These are phyloP conservation scores for Dryas drummondii DNA, from an alignment of 306 rosid species.

Conservation along the genomic window DNA sequence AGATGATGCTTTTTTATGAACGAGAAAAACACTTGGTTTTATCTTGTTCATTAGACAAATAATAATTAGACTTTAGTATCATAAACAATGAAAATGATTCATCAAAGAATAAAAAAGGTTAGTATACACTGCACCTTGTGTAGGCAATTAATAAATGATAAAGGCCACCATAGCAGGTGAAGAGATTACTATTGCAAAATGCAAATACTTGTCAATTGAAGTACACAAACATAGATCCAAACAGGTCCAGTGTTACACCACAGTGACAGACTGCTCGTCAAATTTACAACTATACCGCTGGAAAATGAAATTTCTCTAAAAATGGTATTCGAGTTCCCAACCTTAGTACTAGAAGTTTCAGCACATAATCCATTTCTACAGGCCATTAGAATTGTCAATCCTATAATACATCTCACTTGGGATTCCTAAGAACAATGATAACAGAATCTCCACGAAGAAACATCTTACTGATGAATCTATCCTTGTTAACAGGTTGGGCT, in stretches of 20 bases:
- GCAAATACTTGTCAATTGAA: not conserved
- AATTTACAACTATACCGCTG: not conserved
- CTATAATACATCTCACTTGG: constrained; percentile 47
- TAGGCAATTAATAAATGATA: too few relatives aligned
- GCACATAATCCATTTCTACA: not conserved
- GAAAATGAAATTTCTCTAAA: not conserved
- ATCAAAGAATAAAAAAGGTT: too few relatives aligned
- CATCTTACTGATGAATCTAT: constrained; percentile 91
- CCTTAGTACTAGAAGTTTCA: not conserved
- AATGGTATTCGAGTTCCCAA: not conserved
- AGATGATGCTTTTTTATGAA: too few relatives aligned
- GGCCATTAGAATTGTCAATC: not conserved
- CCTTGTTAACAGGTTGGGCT: constrained; percentile 89
- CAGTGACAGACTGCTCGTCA: too few relatives aligned
- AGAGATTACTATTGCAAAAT: not conserved
- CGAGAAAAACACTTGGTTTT: too few relatives aligned
- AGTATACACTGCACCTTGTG: too few relatives aligned
- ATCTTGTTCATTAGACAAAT: too few relatives aligned
- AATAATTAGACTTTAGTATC: too few relatives aligned
- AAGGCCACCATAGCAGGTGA: not conserved
- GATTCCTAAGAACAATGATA: constrained; percentile 88
- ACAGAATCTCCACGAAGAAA: constrained; percentile 88
- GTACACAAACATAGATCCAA: not conserved
- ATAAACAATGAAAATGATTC: too few relatives aligned
- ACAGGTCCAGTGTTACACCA: not conserved